Conservation (phyloP, 148 eudicot genomes). For the Mesembryanthemum crystallinum region DNA sequence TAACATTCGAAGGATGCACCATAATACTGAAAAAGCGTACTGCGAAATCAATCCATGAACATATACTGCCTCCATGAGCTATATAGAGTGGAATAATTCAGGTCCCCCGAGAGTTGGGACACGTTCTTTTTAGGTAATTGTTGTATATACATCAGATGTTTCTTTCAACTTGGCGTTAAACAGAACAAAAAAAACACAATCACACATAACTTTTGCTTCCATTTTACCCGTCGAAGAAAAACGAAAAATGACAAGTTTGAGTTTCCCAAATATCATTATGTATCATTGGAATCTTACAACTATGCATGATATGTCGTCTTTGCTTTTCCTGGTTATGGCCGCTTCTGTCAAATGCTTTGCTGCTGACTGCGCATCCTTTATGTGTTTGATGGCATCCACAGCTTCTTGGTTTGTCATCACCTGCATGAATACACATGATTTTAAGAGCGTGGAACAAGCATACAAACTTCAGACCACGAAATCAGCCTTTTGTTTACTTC, state of each 20-base stretch:
- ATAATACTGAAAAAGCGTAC: background rate
- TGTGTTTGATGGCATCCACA: constrained; percentile 53
- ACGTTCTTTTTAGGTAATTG: background rate
- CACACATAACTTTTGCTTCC: constrained; percentile 3
- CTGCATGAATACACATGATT: constrained; percentile 28
- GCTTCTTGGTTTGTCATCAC: constrained; percentile 91
- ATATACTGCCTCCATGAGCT: background rate
- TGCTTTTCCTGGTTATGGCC: constrained; percentile 74
- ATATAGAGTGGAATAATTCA: background rate
- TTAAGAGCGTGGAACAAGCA: background rate
- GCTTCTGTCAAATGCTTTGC: constrained; percentile 73
- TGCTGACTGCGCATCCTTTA: constrained; percentile 62
- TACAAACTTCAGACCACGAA: background rate
- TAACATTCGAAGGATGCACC: background rate
- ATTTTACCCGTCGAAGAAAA: background rate
- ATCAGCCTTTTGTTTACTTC: too few species aligned
- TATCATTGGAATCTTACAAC: constrained; percentile 66
- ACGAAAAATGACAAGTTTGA: background rate
- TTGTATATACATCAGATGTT: constrained; percentile 7
- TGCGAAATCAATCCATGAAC: background rate
- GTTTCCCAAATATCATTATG: background rate
- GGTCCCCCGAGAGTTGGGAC: background rate
- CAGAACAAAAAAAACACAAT: background rate
- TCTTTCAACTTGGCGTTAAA: background rate
- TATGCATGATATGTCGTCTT: constrained; percentile 89